phyloP scores from a whole-genome alignment of 805 yeast species.

The Starmerella scarabaei region DNA sequence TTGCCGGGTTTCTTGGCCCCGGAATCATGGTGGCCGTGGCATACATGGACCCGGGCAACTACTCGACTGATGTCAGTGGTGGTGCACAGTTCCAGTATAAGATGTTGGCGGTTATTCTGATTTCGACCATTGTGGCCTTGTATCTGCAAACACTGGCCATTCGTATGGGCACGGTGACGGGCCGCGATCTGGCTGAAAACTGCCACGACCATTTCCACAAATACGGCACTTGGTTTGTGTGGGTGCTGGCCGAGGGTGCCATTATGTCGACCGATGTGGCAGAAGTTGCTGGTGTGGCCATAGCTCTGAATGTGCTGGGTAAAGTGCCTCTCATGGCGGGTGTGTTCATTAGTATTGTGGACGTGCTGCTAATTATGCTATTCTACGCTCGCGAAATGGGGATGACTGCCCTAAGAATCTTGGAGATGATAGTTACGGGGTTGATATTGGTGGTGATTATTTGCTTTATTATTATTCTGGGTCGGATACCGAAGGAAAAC shows the following conservation, averaged over 20 bases:
- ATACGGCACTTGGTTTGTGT: slow-evolving; percentile 38
- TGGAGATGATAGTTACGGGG: slow-evolving; percentile 68
- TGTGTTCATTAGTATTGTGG: slow-evolving; percentile 70
- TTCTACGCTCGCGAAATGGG: slow-evolving; percentile 84
- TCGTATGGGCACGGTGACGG: slow-evolving; percentile 86
- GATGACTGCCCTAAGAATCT: slow-evolving; percentile 57
- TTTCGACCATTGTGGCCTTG: slow-evolving; percentile 78
- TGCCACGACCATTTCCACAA: slow-evolving; percentile 64
- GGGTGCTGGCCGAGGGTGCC: slow-evolving; percentile 74
- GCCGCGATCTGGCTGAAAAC: slow-evolving; percentile 77
- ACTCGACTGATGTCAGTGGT: slow-evolving; percentile 86
- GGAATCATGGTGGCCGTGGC: slow-evolving; percentile 92
- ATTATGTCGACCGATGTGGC: slow-evolving; percentile 94
- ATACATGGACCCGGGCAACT: slow-evolving; percentile 96
- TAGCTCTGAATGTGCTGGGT: slow-evolving; percentile 73
- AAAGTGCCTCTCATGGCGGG: slow-evolving; percentile 71
- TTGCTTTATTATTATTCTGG: slow-evolving; percentile 70
- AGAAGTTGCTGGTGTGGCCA: slow-evolving; percentile 96
- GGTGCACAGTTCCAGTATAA: slow-evolving; percentile 80
- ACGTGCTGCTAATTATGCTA: slow-evolving; percentile 71
- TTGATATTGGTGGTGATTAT: slow-evolving; percentile 71
- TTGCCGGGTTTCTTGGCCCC: slow-evolving; percentile 70
- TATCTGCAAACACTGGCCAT: slow-evolving; percentile 76
- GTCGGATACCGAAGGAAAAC: slow-evolving; percentile 44
- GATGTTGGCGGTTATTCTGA: slow-evolving; percentile 59